phyloP scores from a whole-genome alignment of 108 stramenopile genomes.

The Hondaea fermentalgiana region DNA sequence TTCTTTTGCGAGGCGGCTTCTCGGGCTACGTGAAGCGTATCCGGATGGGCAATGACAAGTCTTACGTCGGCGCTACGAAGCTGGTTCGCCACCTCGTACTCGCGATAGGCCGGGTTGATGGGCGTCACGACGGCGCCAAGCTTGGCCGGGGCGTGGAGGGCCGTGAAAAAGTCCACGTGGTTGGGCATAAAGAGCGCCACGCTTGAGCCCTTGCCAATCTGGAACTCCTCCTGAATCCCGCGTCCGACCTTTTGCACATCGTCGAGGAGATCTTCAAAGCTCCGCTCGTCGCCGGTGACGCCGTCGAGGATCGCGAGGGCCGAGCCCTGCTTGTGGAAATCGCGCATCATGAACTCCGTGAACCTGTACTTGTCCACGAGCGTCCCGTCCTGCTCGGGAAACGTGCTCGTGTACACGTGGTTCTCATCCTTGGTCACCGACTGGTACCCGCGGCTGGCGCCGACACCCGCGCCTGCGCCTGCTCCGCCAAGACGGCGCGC shows the following conservation, averaged over 20 bases:
- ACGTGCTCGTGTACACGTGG: too few relatives aligned
- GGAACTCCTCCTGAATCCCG: background rate
- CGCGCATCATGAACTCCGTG: conserved; percentile 8
- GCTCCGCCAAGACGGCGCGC: too few relatives aligned
- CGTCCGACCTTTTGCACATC: background rate
- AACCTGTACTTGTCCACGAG: background rate
- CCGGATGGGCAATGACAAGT: conserved; percentile 61
- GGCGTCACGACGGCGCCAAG: conserved; percentile 67
- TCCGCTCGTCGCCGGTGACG: background rate
- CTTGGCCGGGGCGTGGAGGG: conserved; percentile 59
- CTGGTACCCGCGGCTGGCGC: too few relatives aligned
- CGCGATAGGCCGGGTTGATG: conserved; percentile 72
- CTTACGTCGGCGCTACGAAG: conserved; percentile 54
- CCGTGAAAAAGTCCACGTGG: conserved; percentile 71
- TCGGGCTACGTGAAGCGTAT: conserved; percentile 54
- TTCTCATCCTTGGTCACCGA: too few relatives aligned
- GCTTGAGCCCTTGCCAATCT: conserved; percentile 1
- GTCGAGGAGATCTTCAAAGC: background rate
- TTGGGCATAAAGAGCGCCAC: conserved; percentile 74
- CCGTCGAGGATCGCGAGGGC: background rate
- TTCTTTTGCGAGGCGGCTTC: conserved; percentile 47
- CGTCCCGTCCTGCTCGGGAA: background rate
- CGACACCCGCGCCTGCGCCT: too few relatives aligned
- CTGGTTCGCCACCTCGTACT: conserved; percentile 51
- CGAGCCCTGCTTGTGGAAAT: background rate